These are phyloP conservation scores for Phytopythium vexans DNA, from an alignment of 352 stramenopile genomes.

Conservation along the genomic window DNA sequence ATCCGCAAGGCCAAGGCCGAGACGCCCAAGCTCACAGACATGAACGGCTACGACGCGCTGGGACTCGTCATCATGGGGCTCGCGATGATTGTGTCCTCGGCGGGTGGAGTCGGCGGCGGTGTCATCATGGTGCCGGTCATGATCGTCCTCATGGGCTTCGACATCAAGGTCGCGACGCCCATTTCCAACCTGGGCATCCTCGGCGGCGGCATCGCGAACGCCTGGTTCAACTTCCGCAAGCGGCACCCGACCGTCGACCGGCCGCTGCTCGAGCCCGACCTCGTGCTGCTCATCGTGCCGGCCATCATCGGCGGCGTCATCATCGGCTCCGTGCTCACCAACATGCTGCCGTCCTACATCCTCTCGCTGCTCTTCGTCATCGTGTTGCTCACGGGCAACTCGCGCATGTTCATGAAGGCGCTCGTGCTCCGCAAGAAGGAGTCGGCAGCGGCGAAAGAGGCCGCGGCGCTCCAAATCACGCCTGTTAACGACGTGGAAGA, in stretches of 20 bases:
- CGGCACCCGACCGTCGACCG: slow-evolving; percentile 42
- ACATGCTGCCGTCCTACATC: slow-evolving; percentile 50
- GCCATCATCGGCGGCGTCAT: slow-evolving; percentile 51
- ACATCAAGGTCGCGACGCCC: slow-evolving; percentile 54
- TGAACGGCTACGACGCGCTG: slow-evolving; percentile 30
- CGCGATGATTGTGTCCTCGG: slow-evolving; percentile 31
- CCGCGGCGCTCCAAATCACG: slow-evolving; percentile 14
- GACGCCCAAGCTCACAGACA: no score
- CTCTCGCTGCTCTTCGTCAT: slow-evolving; percentile 53
- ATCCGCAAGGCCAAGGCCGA: no score
- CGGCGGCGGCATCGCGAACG: slow-evolving; percentile 45
- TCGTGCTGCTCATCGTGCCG: slow-evolving; percentile 50
- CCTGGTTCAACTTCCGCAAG: slow-evolving; percentile 53
- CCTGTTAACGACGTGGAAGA: background rate
- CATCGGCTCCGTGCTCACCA: slow-evolving; percentile 44
- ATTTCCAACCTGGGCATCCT: slow-evolving; percentile 53
- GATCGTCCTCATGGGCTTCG: slow-evolving; percentile 47
- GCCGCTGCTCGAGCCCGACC: slow-evolving; percentile 48
- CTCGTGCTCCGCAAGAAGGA: slow-evolving; percentile 29
- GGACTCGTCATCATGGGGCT: slow-evolving; percentile 37
- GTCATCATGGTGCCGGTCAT: slow-evolving; percentile 42
- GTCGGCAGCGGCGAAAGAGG: slow-evolving; percentile 21
- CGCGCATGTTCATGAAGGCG: slow-evolving; percentile 17
- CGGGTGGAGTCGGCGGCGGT: slow-evolving; percentile 40
- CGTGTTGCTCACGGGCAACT: slow-evolving; percentile 26